Evolutionary conservation across 352 stramenopile genomes (phyloP), one percentile per base, ranked within the genome.

Genomic region (Phytophthora sp.): DNA sequence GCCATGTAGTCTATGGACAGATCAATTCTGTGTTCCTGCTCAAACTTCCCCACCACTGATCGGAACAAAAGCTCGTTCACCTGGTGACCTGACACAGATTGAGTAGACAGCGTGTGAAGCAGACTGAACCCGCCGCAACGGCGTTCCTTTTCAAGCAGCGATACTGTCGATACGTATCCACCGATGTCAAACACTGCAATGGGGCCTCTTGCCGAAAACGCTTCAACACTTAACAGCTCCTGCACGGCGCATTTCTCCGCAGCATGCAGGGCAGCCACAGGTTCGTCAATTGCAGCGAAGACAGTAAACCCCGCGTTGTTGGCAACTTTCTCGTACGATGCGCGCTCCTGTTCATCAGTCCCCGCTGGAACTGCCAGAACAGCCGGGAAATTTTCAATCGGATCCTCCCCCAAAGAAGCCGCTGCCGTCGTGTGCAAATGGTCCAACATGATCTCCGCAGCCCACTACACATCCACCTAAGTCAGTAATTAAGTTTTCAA

Each of bases 131-230:
- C 61, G 9, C 49, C 26, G 5, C 47, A 36, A 20, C 59, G 60
- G 20, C 41, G 62, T 7, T 73, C 50, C 33, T 77, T 73, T 39
- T 86, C 29, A 0, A 93, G 63, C 20, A 91, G 39, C 2, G 80
- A 85, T 16, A 89, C 66, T 11, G 74, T 78, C 31, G 82, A 89
- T 4, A 71, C 54, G 54, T 76, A 89, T 35, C 82, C 84, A 30
- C 84, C 84, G 57, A 93, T 90, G 55, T 93, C 82, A 27, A 93
- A 82, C 12, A 93, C 80, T 4, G 71, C 84, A 31, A 91, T 84
- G 2, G 65, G 62, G 0, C 66, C 66, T 51, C 57, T 29, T 29
- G 66, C 38, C 7, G 69, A 63, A 24, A 76, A 23, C 2, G 18
- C 26, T 36, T 83, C 63, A 11, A 64, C 24, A 27, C 29, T 66